Evolutionary conservation across 2,329 filamentous ascomycete species (phyloP), one percentile per base, ranked within the genome.

Genomic region (Pyrenophora graminea): DNA sequence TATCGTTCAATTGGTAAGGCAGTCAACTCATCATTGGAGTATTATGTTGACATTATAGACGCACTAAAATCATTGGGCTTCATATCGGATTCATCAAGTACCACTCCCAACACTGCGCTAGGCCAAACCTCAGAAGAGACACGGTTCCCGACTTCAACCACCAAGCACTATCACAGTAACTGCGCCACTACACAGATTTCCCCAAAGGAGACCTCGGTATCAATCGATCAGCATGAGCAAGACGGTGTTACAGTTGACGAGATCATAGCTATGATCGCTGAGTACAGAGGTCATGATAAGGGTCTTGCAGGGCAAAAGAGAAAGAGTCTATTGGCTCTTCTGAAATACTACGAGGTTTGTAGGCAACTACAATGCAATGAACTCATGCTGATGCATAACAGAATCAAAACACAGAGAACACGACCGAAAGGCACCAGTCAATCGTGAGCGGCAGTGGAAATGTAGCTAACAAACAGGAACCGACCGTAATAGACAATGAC

Each of bases 281-380:
- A 25, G 3, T 46, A 39, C 10, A 32, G 44, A 3, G 36, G 44
- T 5, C 2, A 32, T 6, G 3, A 9, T 13, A 32, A 34, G 3
- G 44, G 27, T 6, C 5, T 39, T 1, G 18, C 5, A 2, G 43
- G 9, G 2, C 34, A 32, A 9, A 33, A 6, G 1, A 3, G 36
- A n/a, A 46, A 21, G 21, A 25, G 17, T 15, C 21, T 45, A 1
- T 13, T 30, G 2, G 2, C 18, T 8, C 25, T 45, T 3, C 33
- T 45, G 6, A 38, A 45, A 12, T 12, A 38, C 17, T 45, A 45
- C 6, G 32, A 21, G 42, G 42, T 45, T 19, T 7, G 15, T 17
- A n/a, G 3, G 13, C 8, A 10, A 1, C 6, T 7, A 18, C 10
- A 2, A 9, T 13, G 8, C 6, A 15, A 21, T 30, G 6, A 1